Conservation (phyloP, 1,284 basidiomycete species). For the Waitea zeae region DNA sequence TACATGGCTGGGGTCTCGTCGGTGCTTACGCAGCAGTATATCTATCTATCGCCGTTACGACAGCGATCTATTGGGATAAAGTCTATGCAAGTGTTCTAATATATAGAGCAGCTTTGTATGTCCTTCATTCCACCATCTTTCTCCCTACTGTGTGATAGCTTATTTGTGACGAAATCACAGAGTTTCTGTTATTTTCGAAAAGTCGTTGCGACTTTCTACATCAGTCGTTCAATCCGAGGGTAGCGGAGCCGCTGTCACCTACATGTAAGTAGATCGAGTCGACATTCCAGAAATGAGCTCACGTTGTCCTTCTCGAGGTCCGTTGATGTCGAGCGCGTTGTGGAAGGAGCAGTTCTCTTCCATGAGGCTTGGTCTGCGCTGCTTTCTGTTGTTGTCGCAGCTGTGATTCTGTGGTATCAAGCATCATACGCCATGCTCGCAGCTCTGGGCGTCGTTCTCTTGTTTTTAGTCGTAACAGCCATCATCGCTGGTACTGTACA, state of each 20-base stretch:
- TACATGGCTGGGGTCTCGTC: slow-evolving; percentile 11
- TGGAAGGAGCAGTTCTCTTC: slow-evolving; percentile 10
- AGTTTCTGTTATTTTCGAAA: not conserved
- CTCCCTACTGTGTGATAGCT: not conserved
- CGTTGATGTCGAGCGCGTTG: slow-evolving; percentile 13
- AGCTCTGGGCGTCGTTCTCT: not conserved
- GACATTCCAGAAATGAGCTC: too few relatives aligned
- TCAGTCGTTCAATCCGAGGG: not conserved
- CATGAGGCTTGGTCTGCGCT: slow-evolving; percentile 12
- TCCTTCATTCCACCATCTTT: not conserved
- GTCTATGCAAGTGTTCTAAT: slow-evolving; percentile 6
- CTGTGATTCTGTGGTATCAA: slow-evolving; percentile 11
- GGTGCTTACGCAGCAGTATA: slow-evolving; percentile 11
- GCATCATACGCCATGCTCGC: slow-evolving; percentile 2
- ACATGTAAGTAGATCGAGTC: not conserved
- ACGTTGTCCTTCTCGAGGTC: slow-evolving; percentile 9
- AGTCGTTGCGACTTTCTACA: not conserved
- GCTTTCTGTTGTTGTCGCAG: slow-evolving; percentile 9
- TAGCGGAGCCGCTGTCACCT: not conserved
- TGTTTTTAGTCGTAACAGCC: not conserved
- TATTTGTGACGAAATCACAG: not conserved
- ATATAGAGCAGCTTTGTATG: not conserved
- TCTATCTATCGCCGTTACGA: slow-evolving; percentile 8
- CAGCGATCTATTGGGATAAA: slow-evolving; percentile 13
- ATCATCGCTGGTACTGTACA: slow-evolving; percentile 7